Evolutionary conservation across 1,139 yeast species (phyloP), one percentile per base, ranked within the genome.

Genomic region (Kazachstania sp.): DNA sequence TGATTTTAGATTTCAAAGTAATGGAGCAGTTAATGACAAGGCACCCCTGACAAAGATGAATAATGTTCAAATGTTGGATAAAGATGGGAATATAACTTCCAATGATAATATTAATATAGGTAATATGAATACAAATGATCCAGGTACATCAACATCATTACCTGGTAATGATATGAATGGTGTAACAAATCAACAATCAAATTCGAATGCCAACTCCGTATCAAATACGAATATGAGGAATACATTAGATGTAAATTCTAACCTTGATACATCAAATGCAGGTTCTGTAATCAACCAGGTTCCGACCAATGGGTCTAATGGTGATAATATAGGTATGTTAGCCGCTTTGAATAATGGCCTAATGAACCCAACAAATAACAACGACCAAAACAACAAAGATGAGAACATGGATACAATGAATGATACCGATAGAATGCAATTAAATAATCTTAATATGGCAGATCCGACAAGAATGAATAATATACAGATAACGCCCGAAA

Each of bases 1-100:
- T 23, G 47, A 44, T 20, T 28, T 44, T 16, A 39, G 47, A 26
- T 44, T 44, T 20, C 37, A 39, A 5, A 44, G 42, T 16, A 36
- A 28, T 31, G 19, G 20, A 19, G 32, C n/a, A 7, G 30, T 30
- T 18, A n/a, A 16, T 11, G 41, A 30, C 31, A 30, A 38, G 18
- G 41, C 9, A 6, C 20, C 36, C 16, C 16, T 32, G 18, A 32
- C 36, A 32, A 32, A 32, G 6, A 32, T 32, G 36, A 32, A n/a
- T 11, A 32, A 32, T 15, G 36, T 32, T 16, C 31, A 38, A 15
- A 26, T 38, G 30, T 16, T 16, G 41, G 35, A 18, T 2, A 39
- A 29, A 11, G 18, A 30, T 18, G 35, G 19, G 12, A 38, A 38
- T 29, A 3, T 20, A n/a, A 36, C 13, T 20, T 12, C 20, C 8